Evolutionary conservation across 345 rosid genomes (phyloP).

Genomic region (Euclidium syriacum): DNA sequence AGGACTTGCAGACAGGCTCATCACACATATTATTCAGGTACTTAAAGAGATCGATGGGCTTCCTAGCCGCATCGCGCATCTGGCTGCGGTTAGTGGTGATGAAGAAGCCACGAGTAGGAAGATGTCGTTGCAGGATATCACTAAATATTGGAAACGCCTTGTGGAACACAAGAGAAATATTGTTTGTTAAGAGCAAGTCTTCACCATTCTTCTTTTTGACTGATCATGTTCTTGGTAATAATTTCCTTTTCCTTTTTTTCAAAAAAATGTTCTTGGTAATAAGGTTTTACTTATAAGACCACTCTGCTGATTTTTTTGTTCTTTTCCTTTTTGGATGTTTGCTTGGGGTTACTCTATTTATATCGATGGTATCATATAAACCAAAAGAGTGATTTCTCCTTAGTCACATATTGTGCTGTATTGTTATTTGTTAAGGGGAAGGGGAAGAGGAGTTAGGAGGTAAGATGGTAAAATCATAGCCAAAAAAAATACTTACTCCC

Average conservation of each 20-base stretch:
- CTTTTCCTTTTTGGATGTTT: too few relatives aligned
- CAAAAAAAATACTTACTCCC: too few relatives aligned
- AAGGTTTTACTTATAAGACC: constrained; percentile 1
- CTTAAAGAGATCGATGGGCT: constrained; percentile 51
- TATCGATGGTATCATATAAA: neutral
- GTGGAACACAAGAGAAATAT: constrained; percentile 39
- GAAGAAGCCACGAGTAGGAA: constrained; percentile 32
- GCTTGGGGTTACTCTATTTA: neutral
- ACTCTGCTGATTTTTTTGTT: neutral
- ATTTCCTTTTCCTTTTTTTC: too few relatives aligned
- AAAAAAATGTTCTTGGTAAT: neutral
- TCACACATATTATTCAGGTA: constrained; percentile 45
- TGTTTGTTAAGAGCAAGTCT: constrained; percentile 30
- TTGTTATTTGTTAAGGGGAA: too few relatives aligned
- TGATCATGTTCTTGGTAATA: neutral
- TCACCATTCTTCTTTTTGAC: neutral
- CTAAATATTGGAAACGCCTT: constrained; percentile 52
- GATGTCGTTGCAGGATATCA: constrained; percentile 49
- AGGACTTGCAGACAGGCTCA: constrained; percentile 56
- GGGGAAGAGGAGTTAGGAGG: too few relatives aligned
- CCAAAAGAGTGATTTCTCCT: neutral
- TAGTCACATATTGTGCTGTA: too few relatives aligned
- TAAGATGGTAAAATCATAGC: too few relatives aligned
- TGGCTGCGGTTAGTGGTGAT: constrained; percentile 17
- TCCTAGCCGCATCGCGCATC: constrained; percentile 33